These are phyloP conservation scores for Solanum megistacrolobum DNA, from an alignment of 257 asterid species.

Conservation along the genomic window DNA sequence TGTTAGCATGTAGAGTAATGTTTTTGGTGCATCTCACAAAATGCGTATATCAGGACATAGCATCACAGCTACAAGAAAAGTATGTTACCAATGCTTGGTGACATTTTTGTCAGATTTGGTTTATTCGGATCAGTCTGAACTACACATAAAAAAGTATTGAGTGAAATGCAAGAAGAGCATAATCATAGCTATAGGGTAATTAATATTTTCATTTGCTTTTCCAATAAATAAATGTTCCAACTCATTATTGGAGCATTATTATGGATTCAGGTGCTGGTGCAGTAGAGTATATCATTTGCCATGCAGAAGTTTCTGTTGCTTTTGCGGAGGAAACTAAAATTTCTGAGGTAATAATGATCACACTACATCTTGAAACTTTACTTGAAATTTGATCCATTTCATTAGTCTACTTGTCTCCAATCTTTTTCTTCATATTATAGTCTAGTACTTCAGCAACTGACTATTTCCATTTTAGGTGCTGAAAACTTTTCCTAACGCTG, in stretches of 20 bases:
- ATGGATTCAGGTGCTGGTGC: slow-evolving; percentile 68
- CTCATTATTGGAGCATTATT: background rate
- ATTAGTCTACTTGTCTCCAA: background rate
- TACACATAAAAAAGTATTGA: background rate
- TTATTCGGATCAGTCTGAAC: background rate
- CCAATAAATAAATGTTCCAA: too few relatives aligned
- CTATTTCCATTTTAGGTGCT: slow-evolving; percentile 32
- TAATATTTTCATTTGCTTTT: background rate
- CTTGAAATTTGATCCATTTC: background rate
- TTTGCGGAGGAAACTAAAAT: slow-evolving; percentile 63
- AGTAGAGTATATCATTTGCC: slow-evolving; percentile 60
- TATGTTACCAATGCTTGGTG: background rate
- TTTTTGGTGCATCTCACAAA: background rate
- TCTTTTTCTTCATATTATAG: background rate
- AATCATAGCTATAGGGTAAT: background rate
- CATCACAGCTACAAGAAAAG: background rate
- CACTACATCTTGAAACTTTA: background rate
- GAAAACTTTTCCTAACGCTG: slow-evolving; percentile 51
- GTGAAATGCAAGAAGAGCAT: background rate
- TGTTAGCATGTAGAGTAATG: background rate
- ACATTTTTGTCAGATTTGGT: background rate
- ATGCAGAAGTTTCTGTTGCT: slow-evolving; percentile 62
- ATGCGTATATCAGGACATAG: background rate
- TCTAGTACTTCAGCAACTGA: background rate
- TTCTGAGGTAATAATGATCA: slow-evolving; percentile 40